phyloP scores from a whole-genome alignment of 805 yeast genomes.

The Clavispora santaluciae region DNA sequence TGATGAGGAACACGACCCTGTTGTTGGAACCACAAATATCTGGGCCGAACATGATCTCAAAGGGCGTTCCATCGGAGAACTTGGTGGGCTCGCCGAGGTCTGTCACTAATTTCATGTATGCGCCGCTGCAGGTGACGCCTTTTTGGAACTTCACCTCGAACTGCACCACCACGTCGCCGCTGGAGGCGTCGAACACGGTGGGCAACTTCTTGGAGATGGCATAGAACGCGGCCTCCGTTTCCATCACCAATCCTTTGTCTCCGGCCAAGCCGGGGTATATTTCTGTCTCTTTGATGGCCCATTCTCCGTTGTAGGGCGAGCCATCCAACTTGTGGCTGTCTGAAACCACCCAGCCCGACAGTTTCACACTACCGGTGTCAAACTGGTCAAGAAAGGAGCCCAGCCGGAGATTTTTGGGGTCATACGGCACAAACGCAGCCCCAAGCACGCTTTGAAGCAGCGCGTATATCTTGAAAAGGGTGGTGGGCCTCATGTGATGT shows the following conservation, averaged over 20 bases:
- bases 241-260: constrained; percentile 75
- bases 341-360: constrained; percentile 48
- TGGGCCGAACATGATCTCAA: constrained; percentile 91
- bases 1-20: constrained; percentile 72
- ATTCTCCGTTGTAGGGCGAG: constrained; percentile 64
- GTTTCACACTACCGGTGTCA: constrained; percentile 17
- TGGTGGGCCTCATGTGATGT: neutral
- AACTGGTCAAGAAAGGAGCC: constrained; percentile 68
- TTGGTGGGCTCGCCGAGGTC: constrained; percentile 33
- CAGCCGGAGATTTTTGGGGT: neutral
- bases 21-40: constrained; percentile 82
- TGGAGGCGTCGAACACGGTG: constrained; percentile 52
- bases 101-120: constrained; percentile 72
- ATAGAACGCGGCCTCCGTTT: constrained; percentile 72
- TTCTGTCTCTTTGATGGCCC: constrained; percentile 66
- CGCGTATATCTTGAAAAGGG: neutral
- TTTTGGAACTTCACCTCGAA: constrained; percentile 85
- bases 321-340: constrained; percentile 45
- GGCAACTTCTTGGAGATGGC: constrained; percentile 69
- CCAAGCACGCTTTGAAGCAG: neutral
- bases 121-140: constrained; percentile 82
- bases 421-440: neutral
- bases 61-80: constrained; percentile 64
- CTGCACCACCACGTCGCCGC: constrained; percentile 72
- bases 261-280: constrained; percentile 51